A percentile compares a stretch with the other conserved stretches of the same genome.
Evolutionary conservation across 345 rosid species (phyloP).

Genomic region (Dimocarpus longan): DNA sequence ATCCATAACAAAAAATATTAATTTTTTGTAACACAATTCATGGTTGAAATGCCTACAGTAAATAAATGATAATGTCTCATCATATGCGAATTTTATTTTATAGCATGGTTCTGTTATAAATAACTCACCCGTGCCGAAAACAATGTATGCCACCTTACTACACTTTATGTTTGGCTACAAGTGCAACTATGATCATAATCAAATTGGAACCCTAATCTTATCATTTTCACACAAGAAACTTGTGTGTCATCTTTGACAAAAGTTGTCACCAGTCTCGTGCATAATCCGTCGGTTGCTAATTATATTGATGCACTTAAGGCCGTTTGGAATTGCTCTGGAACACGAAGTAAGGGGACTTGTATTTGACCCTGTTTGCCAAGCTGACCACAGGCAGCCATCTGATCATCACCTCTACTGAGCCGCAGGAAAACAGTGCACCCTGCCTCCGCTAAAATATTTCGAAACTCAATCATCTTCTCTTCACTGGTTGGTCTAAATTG

Average conservation of each 20-base stretch:
- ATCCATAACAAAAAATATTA: not conserved
- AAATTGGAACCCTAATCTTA: not conserved
- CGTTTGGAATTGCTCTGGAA: constrained; percentile 69
- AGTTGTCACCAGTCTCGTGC: not conserved
- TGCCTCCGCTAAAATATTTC: constrained; percentile 68
- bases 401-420: constrained; percentile 84
- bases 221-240: not conserved
- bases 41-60: not conserved
- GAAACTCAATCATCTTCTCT: constrained; percentile 78
- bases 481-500: constrained; percentile 70
- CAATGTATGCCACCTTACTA: not conserved
- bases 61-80: too few relatives aligned
- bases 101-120: not conserved
- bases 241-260: constrained; percentile 2
- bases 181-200: not conserved
- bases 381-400: constrained; percentile 99
- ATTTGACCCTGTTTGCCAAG: constrained; percentile 74
- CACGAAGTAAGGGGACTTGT: constrained; percentile 73
- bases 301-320: constrained; percentile 43
- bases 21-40: not conserved
- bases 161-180: not conserved
- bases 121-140: not conserved
- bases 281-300: not conserved
- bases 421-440: constrained; percentile 70
- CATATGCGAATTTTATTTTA: not conserved